Evolutionary conservation across 1,139 yeast species (phyloP).

Genomic region (Geotrichum restrictum): DNA sequence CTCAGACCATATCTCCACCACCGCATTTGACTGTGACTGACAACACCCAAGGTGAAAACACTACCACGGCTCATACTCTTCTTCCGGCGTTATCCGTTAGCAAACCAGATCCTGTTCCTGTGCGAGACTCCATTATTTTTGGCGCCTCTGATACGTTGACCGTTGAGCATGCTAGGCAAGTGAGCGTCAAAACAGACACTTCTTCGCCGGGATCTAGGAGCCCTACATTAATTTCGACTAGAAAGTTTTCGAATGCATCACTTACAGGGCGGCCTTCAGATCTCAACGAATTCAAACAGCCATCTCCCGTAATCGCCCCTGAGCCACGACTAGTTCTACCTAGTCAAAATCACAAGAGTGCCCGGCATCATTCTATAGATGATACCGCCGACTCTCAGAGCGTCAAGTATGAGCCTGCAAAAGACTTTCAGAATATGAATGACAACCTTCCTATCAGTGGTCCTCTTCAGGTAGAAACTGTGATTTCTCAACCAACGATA

Average conservation of each 20-base stretch:
- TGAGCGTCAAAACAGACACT: conserved; percentile 2
- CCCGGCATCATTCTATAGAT: neutral
- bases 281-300: neutral
- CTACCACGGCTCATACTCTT: neutral
- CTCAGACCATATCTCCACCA: neutral
- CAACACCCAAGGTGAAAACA: neutral
- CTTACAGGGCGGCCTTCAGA: neutral
- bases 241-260: neutral
- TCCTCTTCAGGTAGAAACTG: too few relatives aligned
- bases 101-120: conserved; percentile 2
- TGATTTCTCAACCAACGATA: neutral
- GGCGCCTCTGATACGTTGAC: conserved; percentile 7
- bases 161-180: conserved; percentile 10
- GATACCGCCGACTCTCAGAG: neutral
- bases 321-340: conserved; percentile 15
- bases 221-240: conserved; percentile 13
- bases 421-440: too few relatives aligned
- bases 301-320: neutral
- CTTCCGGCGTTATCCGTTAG: neutral
- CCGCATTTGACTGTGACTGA: neutral
- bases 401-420: too few relatives aligned
- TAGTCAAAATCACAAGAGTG: conserved; percentile 6
- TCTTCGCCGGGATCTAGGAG: conserved; percentile 6
- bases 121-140: conserved; percentile 15
- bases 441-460: too few relatives aligned